Percentiles rank a stretch among this genome's conserved stretches.
Evolutionary conservation across 306 rosid genomes (phyloP).

Genomic region (Quillaja saponaria): DNA sequence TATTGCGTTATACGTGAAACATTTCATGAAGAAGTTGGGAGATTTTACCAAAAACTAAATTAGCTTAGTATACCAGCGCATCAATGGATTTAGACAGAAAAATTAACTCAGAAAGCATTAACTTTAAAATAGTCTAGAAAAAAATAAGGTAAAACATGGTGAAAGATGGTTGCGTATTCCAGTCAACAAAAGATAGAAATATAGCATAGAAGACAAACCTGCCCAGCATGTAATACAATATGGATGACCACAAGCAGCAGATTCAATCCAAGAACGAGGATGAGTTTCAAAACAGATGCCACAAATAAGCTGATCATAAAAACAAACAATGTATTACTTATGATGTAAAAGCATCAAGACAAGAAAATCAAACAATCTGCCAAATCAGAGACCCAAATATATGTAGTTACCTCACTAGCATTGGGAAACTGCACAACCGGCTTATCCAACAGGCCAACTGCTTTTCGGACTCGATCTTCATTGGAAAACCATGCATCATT

Average conservation of each 20-base stretch:
- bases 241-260: constrained; percentile 77
- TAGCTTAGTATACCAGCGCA: no score
- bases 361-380: neutral
- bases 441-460: constrained; percentile 64
- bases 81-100: neutral
- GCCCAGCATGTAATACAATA: constrained; percentile 73
- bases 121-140: no score
- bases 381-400: neutral
- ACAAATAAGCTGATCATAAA: constrained; percentile 52
- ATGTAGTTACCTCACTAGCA: constrained; percentile 41
- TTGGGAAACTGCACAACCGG: constrained; percentile 37
- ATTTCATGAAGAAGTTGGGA: no score
- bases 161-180: no score
- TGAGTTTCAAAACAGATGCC: constrained; percentile 73
- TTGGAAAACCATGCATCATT: constrained; percentile 82
- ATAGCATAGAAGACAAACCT: constrained; percentile 36
- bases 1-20: no score
- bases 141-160: no score
- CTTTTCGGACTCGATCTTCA: constrained; percentile 54
- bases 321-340: constrained; percentile 10
- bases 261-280: constrained; percentile 47
- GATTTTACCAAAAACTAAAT: no score
- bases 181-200: constrained; percentile 15
- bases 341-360: neutral
- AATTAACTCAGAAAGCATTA: no score